phyloP scores from a whole-genome alignment of 2,329 filamentous ascomycete genomes.

The Arthroderma uncinatum region DNA sequence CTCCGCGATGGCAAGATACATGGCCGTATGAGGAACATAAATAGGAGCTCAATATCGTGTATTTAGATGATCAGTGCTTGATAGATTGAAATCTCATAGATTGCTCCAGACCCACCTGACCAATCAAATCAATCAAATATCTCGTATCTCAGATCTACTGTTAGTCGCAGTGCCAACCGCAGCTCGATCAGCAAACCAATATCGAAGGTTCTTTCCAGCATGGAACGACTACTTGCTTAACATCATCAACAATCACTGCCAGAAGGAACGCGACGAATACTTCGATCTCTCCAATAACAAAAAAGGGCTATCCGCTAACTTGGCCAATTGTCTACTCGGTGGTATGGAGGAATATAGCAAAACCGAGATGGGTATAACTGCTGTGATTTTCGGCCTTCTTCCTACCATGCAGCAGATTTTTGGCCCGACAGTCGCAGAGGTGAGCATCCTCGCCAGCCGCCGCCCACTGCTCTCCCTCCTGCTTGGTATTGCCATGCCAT shows the following conservation, averaged over 20 bases:
- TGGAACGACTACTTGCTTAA: background rate
- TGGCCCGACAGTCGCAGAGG: background rate
- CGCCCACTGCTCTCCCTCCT: background rate
- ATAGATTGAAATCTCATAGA: too few relatives aligned
- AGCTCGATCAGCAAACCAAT: background rate
- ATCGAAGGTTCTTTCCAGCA: background rate
- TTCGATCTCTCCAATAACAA: background rate
- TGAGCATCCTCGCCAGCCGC: background rate
- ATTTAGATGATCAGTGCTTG: too few relatives aligned
- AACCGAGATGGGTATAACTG: conserved; percentile 24
- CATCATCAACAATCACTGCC: background rate
- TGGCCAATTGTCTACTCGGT: conserved; percentile 17
- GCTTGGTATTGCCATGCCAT: background rate
- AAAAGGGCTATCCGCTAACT: background rate
- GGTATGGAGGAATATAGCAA: conserved; percentile 22
- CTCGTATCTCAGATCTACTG: too few relatives aligned
- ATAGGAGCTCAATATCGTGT: too few relatives aligned
- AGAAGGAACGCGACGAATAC: background rate
- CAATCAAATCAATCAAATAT: too few relatives aligned
- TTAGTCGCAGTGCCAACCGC: background rate
- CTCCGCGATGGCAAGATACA: too few relatives aligned
- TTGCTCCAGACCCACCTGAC: too few relatives aligned
- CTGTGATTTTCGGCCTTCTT: conserved; percentile 26
- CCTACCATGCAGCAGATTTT: conserved; percentile 20
- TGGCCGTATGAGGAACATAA: too few relatives aligned